phyloP scores from a whole-genome alignment of 2,329 filamentous ascomycete genomes.

The Dothistroma septosporum region DNA sequence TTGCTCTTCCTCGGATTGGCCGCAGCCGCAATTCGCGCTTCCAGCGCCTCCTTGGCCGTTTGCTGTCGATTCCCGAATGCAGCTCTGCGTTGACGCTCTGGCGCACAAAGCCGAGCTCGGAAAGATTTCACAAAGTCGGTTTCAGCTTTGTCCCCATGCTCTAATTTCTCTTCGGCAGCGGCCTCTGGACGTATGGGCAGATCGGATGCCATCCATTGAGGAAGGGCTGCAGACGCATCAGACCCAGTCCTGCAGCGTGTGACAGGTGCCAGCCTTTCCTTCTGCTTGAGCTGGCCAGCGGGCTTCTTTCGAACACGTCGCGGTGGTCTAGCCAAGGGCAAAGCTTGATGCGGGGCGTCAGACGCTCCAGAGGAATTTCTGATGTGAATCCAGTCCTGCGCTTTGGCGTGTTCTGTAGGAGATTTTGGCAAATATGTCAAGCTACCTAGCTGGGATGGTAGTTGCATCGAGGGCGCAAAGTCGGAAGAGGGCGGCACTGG shows the following conservation, averaged over 20 bases:
- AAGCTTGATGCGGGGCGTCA: too few species aligned
- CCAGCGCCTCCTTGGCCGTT: neutral
- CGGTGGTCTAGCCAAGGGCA: neutral
- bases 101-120: neutral
- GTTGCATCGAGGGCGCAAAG: neutral
- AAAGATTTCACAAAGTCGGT: neutral
- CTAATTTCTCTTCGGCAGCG: neutral
- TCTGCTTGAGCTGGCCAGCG: neutral
- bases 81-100: neutral
- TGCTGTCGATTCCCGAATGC: neutral
- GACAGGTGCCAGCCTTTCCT: neutral
- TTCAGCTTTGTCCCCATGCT: neutral
- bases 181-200: neutral
- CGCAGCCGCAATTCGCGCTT: neutral
- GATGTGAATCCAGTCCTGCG: neutral
- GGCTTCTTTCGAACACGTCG: neutral
- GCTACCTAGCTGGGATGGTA: neutral
- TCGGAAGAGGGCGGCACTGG: neutral
- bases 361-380: neutral
- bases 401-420: neutral
- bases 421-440: neutral
- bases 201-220: neutral
- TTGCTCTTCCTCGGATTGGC: neutral
- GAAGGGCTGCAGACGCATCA: constrained; percentile 1
- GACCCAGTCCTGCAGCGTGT: neutral